Base-by-base conservation (phyloP, 192 early-diverging fungal species). In the Geosiphon pyriformis region DNA sequence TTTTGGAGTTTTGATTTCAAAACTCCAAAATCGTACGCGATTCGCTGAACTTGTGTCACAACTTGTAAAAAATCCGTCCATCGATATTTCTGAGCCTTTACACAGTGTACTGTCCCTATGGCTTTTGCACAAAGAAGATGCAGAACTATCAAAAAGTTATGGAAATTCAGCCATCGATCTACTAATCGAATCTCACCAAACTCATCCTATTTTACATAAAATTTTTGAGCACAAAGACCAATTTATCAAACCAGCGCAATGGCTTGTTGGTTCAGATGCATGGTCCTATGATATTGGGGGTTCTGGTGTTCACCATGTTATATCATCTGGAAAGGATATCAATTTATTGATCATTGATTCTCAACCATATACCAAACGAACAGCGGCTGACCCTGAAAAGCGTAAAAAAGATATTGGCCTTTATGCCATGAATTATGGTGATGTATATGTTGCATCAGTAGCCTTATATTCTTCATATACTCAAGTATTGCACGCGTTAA, bases 351-450 rank as follows among this genome's bases (percentile, higher is more conserved):
- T 96, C 47, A 80, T 98, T 50, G 95, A 98, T 69, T 94, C 92
- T 0, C 82, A 87, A 59, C 80, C 88, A 32, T 94, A 97, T 68
- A 84, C 88, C 17, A 65, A 67, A 6, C 79, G 79, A 12, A 72
- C 79, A 30, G 66, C 61, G 3, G 76, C 78, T 25, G 70, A 76
- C 46, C 76, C 71, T 32, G 84, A 87, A 47, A 80, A 84, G 72
- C 81, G 81, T 60, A 94, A 94, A 84, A 95, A 95, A 82, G 94
- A 98, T 74, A 80, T 95, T 70, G 95, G 93, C 65, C 80, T 98
- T 29, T 95, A 94, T 69, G 94, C 93, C 34, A 94, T 98, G 92
- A 92, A 88, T 77, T 95, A 95, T 78, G 92, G 90, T 48, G 78
- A 80, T 4, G 88, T 84, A 11, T 98, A 92, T 70, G 94, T 96